Evolutionary conservation across 371 early-diverging fungal genomes (phyloP).

Genomic region (Mortierella sp.): DNA sequence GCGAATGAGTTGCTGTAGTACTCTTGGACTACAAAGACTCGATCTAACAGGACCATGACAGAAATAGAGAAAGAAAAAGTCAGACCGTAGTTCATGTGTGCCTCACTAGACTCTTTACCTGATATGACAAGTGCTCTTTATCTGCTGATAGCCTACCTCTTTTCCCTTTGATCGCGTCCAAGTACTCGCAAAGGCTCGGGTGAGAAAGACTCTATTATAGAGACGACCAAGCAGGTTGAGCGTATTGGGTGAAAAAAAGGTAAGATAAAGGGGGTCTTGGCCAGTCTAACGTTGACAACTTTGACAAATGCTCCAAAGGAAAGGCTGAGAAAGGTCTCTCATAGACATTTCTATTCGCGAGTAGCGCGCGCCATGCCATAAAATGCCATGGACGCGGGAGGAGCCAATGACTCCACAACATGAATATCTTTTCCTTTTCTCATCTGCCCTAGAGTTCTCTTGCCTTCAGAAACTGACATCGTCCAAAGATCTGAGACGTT

Average conservation of each 20-base stretch:
- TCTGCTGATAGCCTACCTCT: slow-evolving; percentile 54
- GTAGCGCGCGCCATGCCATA: too few species aligned
- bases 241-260: background rate
- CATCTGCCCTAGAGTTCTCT: background rate
- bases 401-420: too few species aligned
- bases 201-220: slow-evolving; percentile 60
- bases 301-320: too few species aligned
- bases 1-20: slow-evolving; percentile 54
- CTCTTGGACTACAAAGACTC: slow-evolving; percentile 70
- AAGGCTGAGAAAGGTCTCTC: background rate
- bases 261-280: background rate
- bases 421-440: too few species aligned
- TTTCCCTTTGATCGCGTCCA: slow-evolving; percentile 71
- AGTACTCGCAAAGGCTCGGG: slow-evolving; percentile 66
- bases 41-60: slow-evolving; percentile 48
- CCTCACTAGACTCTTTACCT: too few species aligned
- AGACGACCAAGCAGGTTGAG: background rate
- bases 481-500: slow-evolving; percentile 68
- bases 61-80: background rate
- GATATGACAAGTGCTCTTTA: too few species aligned
- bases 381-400: too few species aligned
- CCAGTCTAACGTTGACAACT: too few species aligned
- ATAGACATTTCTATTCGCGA: too few species aligned
- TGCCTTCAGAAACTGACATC: slow-evolving; percentile 68
- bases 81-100: background rate